Evolutionary conservation across 169 alveolate genomes (phyloP).

Genomic region (Theileria equi): DNA sequence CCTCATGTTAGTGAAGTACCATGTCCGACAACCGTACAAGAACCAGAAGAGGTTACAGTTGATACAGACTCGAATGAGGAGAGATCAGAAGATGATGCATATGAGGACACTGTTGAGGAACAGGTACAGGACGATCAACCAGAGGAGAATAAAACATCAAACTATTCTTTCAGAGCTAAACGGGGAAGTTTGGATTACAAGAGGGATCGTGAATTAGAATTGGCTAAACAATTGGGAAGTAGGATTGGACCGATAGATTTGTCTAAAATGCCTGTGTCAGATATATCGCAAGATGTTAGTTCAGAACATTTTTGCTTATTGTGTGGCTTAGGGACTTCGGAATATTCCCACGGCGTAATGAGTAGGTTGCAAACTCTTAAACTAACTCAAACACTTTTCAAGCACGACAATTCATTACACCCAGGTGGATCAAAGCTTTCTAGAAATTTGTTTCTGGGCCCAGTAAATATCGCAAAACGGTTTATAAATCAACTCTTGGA

Average conservation of each 20-base stretch:
- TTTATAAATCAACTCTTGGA: constrained; percentile 12
- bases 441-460: constrained; percentile 35
- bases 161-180: constrained; percentile 4
- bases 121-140: not conserved
- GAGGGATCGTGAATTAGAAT: constrained; percentile 1
- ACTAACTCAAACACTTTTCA: constrained; percentile 7
- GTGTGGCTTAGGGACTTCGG: constrained; percentile 12
- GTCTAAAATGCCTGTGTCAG: not conserved
- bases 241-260: constrained; percentile 6
- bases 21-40: no score
- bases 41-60: not conserved
- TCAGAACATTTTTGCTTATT: not conserved
- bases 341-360: not conserved
- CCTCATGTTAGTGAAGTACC: not conserved
- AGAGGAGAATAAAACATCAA: not conserved
- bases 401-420: not conserved
- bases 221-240: not conserved
- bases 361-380: constrained; percentile 16
- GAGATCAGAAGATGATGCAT: not conserved
- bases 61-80: constrained; percentile 1
- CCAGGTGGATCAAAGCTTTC: constrained; percentile 32
- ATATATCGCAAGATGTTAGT: not conserved
- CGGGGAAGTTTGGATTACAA: constrained; percentile 14
- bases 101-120: constrained; percentile 5
- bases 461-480: constrained; percentile 7